Base-by-base conservation (phyloP, 2,329 filamentous ascomycete genomes). In the Tolypocladium cylindrosporum region DNA sequence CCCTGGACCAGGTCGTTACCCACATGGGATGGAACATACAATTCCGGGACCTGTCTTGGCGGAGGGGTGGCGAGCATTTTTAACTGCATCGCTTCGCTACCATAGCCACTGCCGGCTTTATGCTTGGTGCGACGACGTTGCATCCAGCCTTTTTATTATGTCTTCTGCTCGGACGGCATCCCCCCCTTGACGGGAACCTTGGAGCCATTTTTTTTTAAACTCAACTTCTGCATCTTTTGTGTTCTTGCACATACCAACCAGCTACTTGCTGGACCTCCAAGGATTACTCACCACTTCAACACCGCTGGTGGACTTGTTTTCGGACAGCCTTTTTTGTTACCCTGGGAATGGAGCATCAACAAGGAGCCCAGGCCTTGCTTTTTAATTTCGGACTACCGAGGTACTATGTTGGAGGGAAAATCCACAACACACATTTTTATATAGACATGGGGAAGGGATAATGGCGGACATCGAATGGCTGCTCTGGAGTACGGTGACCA, bases 281-380 rank as follows among this genome's bases (percentile, higher is more conserved):
- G 41, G 55, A 34, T 43, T 10, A 14, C 34, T 31, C 55, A 56
- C 55, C 43, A 40, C 51, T 56, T 56, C 34, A 51, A 56, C 55
- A 55, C n/a, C 13, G n/a, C 27, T 39, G 54, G 42, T 55, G 54
- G n/a, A 55, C n/a, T 31, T 45, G 9, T 24, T 48, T 14, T 31
- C 41, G n/a, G n/a, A 19, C 36, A 34, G 27, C 19, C 27, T 55
- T 42, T 36, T 45, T 39, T 37, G 19, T 54, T 40, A 24, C 36
- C 31, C 7, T 19, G n/a, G 36, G 51, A 40, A 40, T 40, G n/a
- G 34, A 11, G 19, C 51, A 39, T 34, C 16, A 34, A 3, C 13
- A 11, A 13, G 40, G n/a, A 42, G 45, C 45, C 21, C 45, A 7
- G 6, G 45, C 41, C n/a, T 40, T 34, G 27, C 27, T 34, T 34